Percentiles rank a stretch among this genome's conserved stretches.
phyloP scores from a whole-genome alignment of 2,329 filamentous ascomycete species.

The Arthrocladium fulminans region DNA sequence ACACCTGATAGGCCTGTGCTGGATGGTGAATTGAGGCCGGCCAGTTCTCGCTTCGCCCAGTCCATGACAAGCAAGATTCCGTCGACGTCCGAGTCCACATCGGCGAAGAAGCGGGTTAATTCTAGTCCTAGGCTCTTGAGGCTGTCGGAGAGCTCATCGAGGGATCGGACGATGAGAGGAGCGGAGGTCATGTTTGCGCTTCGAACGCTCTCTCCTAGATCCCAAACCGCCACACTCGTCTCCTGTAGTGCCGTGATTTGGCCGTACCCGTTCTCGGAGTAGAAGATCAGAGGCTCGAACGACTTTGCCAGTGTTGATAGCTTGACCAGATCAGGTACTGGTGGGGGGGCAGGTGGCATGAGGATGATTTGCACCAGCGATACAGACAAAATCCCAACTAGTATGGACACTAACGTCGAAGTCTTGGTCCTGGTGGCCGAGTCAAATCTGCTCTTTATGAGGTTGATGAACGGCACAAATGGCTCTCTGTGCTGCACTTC shows the following conservation, averaged over 20 bases:
- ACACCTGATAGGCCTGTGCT: constrained; percentile 20
- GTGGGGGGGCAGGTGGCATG: constrained; percentile 55
- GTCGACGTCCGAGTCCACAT: constrained; percentile 88
- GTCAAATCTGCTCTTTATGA: constrained; percentile 52
- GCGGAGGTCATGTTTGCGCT: constrained; percentile 86
- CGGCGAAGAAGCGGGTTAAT: constrained; percentile 84
- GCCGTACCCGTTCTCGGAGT: constrained; percentile 77
- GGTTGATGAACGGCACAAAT: constrained; percentile 63
- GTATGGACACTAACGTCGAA: constrained; percentile 54
- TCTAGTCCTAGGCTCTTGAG: constrained; percentile 77
- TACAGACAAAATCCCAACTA: constrained; percentile 57
- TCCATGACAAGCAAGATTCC: constrained; percentile 92
- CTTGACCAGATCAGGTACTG: constrained; percentile 79
- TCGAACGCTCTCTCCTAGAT: constrained; percentile 81
- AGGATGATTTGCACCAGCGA: constrained; percentile 58
- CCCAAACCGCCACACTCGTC: constrained; percentile 88
- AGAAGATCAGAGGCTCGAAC: constrained; percentile 90
- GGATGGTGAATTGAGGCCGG: constrained; percentile 55
- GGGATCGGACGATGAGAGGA: constrained; percentile 71
- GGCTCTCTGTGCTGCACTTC: constrained; percentile 84
- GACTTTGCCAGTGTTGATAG: constrained; percentile 81
- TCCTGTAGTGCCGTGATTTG: constrained; percentile 85
- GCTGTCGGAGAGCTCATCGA: constrained; percentile 78
- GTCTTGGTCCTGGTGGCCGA: constrained; percentile 60
- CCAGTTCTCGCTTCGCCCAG: constrained; percentile 81